These are phyloP conservation scores for Syzygium malaccense DNA, from an alignment of 441 rosid species.

Conservation along the genomic window DNA sequence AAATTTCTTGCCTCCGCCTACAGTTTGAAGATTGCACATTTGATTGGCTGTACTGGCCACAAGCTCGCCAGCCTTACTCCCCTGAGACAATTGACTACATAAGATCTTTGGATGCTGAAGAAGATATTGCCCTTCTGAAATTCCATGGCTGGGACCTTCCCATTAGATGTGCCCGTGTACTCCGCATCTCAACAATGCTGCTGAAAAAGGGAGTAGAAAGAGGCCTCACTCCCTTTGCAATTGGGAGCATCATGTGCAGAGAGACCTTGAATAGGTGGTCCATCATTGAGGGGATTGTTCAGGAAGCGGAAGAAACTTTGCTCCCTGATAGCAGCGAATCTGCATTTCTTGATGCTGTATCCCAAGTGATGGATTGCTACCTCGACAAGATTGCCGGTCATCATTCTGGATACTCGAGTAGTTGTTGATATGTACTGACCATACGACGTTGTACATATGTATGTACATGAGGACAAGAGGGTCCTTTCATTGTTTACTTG, in stretches of 20 bases:
- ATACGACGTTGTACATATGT: not conserved
- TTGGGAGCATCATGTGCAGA: conserved; percentile 72
- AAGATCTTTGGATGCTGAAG: conserved; percentile 64
- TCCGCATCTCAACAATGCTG: conserved; percentile 71
- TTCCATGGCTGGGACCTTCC: conserved; percentile 71
- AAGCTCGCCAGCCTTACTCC: conserved; percentile 59
- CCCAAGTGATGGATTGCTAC: conserved; percentile 32
- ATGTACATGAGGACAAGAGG: not conserved
- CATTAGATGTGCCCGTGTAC: conserved; percentile 37
- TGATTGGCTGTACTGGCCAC: conserved; percentile 92
- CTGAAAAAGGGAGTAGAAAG: conserved; percentile 70
- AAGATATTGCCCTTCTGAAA: conserved; percentile 57
- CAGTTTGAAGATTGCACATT: conserved; percentile 88
- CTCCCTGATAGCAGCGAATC: conserved; percentile 45
- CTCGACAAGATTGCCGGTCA: conserved; percentile 25
- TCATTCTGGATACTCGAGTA: not conserved
- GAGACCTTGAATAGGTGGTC: conserved; percentile 37
- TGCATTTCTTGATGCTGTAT: conserved; percentile 31
- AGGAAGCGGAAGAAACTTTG: conserved; percentile 33
- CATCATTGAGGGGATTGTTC: conserved; percentile 38
- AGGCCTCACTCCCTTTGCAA: conserved; percentile 58
- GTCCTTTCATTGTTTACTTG: not conserved
- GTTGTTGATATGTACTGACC: not conserved
- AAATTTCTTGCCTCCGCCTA: not conserved
- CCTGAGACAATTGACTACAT: conserved; percentile 47